A percentile compares a stretch with the other conserved stretches of the same genome.
phyloP scores from a whole-genome alignment of 2,329 filamentous ascomycete species.

The Fusarium robinianum region DNA sequence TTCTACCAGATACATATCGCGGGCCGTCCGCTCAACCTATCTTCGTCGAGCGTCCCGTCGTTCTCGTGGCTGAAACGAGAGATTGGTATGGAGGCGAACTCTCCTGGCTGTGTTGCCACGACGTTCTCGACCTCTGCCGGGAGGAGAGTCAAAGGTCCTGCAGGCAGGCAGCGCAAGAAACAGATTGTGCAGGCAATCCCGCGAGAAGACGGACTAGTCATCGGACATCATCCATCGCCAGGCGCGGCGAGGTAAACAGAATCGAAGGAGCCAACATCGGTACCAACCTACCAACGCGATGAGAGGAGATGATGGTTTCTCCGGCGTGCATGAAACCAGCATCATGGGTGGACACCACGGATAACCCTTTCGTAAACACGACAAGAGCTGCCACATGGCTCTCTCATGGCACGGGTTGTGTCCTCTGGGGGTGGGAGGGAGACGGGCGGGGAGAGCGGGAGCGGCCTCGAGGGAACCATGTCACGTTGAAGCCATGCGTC shows the following conservation, averaged over 20 bases:
- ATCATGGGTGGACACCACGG: no score
- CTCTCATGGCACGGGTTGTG: neutral
- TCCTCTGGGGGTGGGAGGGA: conserved; percentile 1
- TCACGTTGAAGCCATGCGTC: conserved; percentile 1
- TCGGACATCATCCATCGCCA: conserved; percentile 1
- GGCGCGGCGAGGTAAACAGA: conserved; percentile 13
- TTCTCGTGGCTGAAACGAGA: conserved; percentile 31
- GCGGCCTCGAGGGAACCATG: conserved; percentile 6
- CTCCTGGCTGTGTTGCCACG: conserved; percentile 11
- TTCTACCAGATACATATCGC: conserved; percentile 7
- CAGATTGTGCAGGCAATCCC: no score
- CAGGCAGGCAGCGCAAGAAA: no score
- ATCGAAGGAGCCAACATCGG: conserved; percentile 20
- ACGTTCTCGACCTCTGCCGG: conserved; percentile 12
- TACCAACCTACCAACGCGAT: neutral
- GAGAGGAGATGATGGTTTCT: neutral
- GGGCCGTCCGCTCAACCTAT: conserved; percentile 4
- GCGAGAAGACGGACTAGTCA: no score
- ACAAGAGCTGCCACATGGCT: conserved; percentile 25
- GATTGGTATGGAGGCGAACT: conserved; percentile 31
- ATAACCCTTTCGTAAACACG: conserved; percentile 9
- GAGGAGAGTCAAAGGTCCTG: no score
- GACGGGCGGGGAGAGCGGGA: neutral
- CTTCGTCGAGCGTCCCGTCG: neutral
- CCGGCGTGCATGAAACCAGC: neutral